A percentile compares a stretch with the other conserved stretches of the same genome.
Evolutionary conservation across 768 basidiomycete genomes (phyloP).

Genomic region (Lactarius hatsudake): DNA sequence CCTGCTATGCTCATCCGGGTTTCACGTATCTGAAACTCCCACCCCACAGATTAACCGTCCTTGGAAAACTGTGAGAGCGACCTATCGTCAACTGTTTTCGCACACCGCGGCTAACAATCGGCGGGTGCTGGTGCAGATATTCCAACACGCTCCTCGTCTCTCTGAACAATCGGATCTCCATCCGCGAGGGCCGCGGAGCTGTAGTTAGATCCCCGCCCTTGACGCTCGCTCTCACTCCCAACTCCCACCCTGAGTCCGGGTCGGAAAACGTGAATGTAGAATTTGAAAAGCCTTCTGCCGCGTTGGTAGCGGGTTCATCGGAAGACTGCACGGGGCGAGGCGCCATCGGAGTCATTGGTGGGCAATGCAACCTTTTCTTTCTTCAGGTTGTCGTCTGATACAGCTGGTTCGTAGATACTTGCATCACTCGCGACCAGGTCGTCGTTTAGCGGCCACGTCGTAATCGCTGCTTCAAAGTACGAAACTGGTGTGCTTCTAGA

Average conservation of each 20-base stretch:
- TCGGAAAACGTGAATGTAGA: neutral
- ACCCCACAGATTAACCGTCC: neutral
- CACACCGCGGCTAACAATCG: neutral
- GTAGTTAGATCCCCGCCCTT: neutral
- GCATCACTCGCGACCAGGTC: no score
- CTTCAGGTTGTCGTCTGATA: no score
- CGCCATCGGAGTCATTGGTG: neutral
- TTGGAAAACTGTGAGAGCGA: conserved; percentile 8
- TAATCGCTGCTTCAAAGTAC: no score
- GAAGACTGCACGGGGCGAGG: neutral
- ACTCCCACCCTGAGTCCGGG: neutral
- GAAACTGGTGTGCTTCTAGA: no score
- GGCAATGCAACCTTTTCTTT: no score
- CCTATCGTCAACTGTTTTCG: neutral
- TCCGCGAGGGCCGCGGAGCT: neutral
- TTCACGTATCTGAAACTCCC: neutral
- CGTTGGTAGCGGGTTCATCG: no score
- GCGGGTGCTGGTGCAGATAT: neutral
- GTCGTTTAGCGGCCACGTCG: no score
- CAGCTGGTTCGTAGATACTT: no score
- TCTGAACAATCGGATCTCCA: conserved; percentile 17
- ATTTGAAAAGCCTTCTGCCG: neutral
- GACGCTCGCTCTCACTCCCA: neutral
- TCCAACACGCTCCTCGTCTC: conserved; percentile 16
- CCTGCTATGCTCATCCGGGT: neutral